Evolutionary conservation across 2,329 filamentous ascomycete species (phyloP).

Genomic region (Beauveria asiatica): DNA sequence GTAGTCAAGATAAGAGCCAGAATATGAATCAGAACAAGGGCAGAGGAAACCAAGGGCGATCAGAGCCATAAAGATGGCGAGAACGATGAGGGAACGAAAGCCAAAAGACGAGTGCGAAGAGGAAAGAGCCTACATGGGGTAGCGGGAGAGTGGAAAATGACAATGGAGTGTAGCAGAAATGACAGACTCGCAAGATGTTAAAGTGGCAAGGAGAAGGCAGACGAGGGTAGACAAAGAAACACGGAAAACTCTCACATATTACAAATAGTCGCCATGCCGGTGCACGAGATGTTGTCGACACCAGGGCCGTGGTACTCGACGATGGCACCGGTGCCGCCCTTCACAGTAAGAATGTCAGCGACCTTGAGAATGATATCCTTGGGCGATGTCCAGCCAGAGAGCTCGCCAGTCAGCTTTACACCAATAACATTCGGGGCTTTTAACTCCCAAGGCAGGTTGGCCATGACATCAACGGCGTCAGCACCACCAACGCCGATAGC

Average conservation of each 20-base stretch:
- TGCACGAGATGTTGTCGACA: slow-evolving; percentile 58
- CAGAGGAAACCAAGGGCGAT: too few species aligned
- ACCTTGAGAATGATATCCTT: slow-evolving; percentile 99
- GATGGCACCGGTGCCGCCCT: slow-evolving; percentile 92
- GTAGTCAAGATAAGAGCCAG: too few species aligned
- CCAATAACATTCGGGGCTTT: slow-evolving; percentile 97
- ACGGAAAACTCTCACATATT: slow-evolving; percentile 44
- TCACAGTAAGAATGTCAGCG: slow-evolving; percentile 92
- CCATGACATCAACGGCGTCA: slow-evolving; percentile 98
- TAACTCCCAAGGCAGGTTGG: slow-evolving; percentile 91
- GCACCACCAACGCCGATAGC: slow-evolving; percentile 97
- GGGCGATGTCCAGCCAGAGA: slow-evolving; percentile 86
- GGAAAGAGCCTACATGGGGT: too few species aligned
- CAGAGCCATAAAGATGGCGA: too few species aligned
- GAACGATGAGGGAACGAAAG: too few species aligned
- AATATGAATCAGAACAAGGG: too few species aligned
- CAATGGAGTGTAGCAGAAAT: too few species aligned
- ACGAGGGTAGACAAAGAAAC: not conserved
- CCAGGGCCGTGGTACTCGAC: slow-evolving; percentile 68
- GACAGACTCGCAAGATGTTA: too few species aligned
- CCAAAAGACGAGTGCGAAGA: too few species aligned
- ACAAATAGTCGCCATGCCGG: slow-evolving; percentile 52
- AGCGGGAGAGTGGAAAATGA: too few species aligned
- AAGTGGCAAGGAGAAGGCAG: not conserved
- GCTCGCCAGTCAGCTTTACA: slow-evolving; percentile 82